Conservation (phyloP, 495 filamentous ascomycete species). For the Cercophora sp. region DNA sequence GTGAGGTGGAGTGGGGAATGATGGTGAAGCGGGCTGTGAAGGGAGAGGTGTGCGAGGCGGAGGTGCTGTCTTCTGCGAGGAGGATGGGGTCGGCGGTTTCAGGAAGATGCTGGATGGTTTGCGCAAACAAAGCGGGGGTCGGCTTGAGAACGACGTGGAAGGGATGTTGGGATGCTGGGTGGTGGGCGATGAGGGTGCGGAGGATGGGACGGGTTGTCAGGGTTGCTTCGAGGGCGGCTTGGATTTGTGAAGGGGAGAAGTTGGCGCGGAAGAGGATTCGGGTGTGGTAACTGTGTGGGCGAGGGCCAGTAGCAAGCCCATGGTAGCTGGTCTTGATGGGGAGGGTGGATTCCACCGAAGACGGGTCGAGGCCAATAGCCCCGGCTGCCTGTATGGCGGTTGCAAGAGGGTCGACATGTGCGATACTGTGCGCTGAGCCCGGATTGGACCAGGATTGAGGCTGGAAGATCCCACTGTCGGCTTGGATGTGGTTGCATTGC, state of each 20-base stretch:
- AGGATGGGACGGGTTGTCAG: slow-evolving; percentile 13
- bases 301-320: slow-evolving; percentile 2
- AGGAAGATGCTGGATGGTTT: neutral
- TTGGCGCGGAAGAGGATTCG: slow-evolving; percentile 10
- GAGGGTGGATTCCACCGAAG: slow-evolving; percentile 10
- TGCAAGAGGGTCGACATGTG: neutral
- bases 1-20: neutral
- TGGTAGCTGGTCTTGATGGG: slow-evolving; percentile 16
- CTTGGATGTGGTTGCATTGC: too few relatives aligned
- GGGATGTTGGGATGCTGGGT: slow-evolving; percentile 3
- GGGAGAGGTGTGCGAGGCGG: neutral
- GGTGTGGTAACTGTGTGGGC: slow-evolving; percentile 13
- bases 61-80: neutral
- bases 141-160: slow-evolving; percentile 14
- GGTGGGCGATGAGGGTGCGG: slow-evolving; percentile 12
- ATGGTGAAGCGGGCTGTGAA: slow-evolving; percentile 17
- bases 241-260: neutral
- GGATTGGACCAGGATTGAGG: neutral
- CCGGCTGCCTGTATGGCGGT: neutral
- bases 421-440: neutral
- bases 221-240: slow-evolving; percentile 9
- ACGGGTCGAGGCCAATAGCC: slow-evolving; percentile 1
- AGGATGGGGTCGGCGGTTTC: neutral
- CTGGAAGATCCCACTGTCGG: slow-evolving; percentile 4
- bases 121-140: slow-evolving; percentile 2